Evolutionary conservation across 2,329 filamentous ascomycete species (phyloP).

Genomic region (Grosmannia penicillata): DNA sequence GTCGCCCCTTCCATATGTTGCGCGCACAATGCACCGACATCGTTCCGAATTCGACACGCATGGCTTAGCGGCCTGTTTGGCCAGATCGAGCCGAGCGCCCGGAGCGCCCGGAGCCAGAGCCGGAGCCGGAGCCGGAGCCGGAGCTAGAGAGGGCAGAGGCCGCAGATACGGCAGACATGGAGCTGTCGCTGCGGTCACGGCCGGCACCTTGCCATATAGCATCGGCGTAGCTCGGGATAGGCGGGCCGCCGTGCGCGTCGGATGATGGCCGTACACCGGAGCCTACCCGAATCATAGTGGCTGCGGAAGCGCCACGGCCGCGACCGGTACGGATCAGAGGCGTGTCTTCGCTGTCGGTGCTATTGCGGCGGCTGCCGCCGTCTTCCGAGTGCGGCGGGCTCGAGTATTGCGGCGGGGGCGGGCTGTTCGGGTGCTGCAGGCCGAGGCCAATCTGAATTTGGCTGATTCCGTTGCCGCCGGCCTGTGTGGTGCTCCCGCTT

Average conservation of each 20-base stretch:
- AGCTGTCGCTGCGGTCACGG: slow-evolving; percentile 28
- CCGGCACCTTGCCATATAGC: slow-evolving; percentile 45
- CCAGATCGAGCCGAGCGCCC: too few relatives aligned
- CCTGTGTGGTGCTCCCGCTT: slow-evolving; percentile 23
- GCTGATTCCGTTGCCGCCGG: not conserved
- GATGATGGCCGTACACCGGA: slow-evolving; percentile 4
- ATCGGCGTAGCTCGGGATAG: slow-evolving; percentile 73
- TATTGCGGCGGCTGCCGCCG: slow-evolving; percentile 38
- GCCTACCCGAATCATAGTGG: slow-evolving; percentile 16
- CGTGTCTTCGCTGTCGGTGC: slow-evolving; percentile 39
- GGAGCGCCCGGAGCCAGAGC: too few relatives aligned
- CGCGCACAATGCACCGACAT: too few relatives aligned
- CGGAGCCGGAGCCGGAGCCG: too few relatives aligned
- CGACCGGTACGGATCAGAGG: slow-evolving; percentile 36
- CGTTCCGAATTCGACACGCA: too few relatives aligned
- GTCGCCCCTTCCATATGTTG: not conserved
- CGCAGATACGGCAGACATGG: slow-evolving; percentile 12
- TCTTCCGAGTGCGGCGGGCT: slow-evolving; percentile 48
- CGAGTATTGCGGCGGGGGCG: slow-evolving; percentile 58
- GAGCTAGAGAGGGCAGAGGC: too few relatives aligned
- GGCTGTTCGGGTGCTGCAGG: slow-evolving; percentile 41
- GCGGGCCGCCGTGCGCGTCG: slow-evolving; percentile 29
- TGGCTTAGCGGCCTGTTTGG: not conserved
- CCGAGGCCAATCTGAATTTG: slow-evolving; percentile 19
- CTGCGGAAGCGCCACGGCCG: slow-evolving; percentile 33